Evolutionary conservation across 176 grass and related monocot species (phyloP), one percentile per base, ranked within the genome.

Genomic region (Miscanthus lutarioriparius): DNA sequence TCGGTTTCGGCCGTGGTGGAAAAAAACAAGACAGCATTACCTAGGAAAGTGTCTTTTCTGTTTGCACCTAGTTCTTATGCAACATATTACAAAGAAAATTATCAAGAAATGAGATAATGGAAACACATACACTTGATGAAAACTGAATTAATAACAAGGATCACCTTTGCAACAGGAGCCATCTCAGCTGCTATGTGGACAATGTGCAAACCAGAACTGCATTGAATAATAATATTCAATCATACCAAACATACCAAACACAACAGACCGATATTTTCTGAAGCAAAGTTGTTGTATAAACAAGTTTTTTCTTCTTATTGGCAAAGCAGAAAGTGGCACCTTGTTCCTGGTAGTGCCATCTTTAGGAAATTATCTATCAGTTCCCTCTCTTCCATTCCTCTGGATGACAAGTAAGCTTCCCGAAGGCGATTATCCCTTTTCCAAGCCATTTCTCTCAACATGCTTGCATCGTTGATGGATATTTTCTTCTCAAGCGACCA

Each of bases 141-240:
- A 47, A 33, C 44, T 86, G 74, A 56, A 87, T 41, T 8, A 84
- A 65, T 76, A 78, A 17, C 27, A 84, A 68, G 49, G 48, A 85
- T 80, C 83, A 98, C 96, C 91, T 98, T 98, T 71, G 93, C 96
- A 23, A 98, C 86, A 72, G 96, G 96, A 59, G 96, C 96, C 96
- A 98, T 98, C 87, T 98, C 96, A 89, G 96, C 93, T 77, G 96
- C 96, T 84, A 98, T 95, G 64, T 98, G 96, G 78, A 90, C 80
- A 61, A 98, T 88, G 73, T 87, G 96, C 93, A 98, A 89, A 80
- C 89, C 87, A 62, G 87, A 86, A 75, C 96, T 98, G 89, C 78
- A 83, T 86, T 77, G 40, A 93, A 47, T 33, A 88, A 83, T 80
- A 85, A 33, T 22, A 30, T 10, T 59, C 25, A n/a, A 11, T 58